phyloP scores from a whole-genome alignment of 345 rosid genomes.

The Pugionium dolabratum region DNA sequence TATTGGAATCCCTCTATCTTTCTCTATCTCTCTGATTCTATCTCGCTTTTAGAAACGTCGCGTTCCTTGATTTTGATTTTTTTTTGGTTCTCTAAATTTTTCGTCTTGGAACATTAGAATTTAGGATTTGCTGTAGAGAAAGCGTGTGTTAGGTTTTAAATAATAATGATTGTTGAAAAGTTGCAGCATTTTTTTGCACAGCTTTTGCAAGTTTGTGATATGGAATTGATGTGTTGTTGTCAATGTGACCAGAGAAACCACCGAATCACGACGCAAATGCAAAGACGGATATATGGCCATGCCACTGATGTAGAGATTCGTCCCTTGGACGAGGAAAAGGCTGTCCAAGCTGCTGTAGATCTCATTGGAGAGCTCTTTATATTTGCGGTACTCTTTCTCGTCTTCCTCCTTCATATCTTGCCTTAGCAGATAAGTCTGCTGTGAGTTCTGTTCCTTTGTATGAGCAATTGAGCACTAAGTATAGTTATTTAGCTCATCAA shows the following conservation, averaged over 20 bases:
- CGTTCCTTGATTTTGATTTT: conserved; percentile 1
- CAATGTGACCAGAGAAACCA: conserved; percentile 63
- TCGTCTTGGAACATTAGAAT: background rate
- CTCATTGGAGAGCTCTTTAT: conserved; percentile 85
- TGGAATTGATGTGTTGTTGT: conserved; percentile 8
- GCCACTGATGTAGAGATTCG: conserved; percentile 85
- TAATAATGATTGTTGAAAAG: background rate
- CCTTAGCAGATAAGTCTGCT: background rate
- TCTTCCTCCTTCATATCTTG: background rate
- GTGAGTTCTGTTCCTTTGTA: background rate
- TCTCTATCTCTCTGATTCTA: background rate
- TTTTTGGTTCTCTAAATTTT: background rate
- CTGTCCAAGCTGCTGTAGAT: conserved; percentile 95
- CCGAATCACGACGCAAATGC: conserved; percentile 69
- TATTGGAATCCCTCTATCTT: background rate
- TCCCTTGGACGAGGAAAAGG: conserved; percentile 88
- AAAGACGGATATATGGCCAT: conserved; percentile 75
- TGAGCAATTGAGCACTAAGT: background rate
- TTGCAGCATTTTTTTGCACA: background rate
- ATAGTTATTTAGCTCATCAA: no score
- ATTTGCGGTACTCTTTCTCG: conserved; percentile 56
- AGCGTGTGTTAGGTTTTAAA: background rate
- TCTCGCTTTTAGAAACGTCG: background rate
- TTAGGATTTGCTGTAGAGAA: background rate
- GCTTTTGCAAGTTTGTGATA: background rate